Conservation (phyloP, 1,284 basidiomycete genomes). For the Porogramme epimiltina region DNA sequence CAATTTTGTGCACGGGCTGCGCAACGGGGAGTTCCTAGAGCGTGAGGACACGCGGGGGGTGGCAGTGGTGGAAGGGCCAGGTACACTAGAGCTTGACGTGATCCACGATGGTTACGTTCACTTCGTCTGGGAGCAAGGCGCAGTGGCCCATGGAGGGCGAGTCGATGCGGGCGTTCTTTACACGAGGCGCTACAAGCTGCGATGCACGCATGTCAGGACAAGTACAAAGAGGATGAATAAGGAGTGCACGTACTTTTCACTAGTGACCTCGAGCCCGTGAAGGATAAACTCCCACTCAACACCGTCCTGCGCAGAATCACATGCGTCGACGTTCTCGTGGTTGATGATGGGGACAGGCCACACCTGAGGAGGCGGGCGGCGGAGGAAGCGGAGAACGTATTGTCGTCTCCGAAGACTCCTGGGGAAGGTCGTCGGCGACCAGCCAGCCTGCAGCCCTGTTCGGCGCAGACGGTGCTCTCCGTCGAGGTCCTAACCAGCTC, state of each 20-base stretch:
- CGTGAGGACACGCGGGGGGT: conserved; percentile 58
- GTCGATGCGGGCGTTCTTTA: conserved; percentile 11
- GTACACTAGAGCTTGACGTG: conserved; percentile 7
- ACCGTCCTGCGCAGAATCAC: conserved; percentile 35
- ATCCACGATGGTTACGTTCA: conserved; percentile 27
- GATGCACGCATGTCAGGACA: neutral
- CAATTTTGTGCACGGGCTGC: conserved; percentile 5
- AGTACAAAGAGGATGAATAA: neutral
- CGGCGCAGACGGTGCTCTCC: conserved; percentile 7
- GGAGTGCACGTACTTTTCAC: conserved; percentile 34
- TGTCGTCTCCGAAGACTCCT: neutral
- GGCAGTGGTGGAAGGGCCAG: conserved; percentile 30
- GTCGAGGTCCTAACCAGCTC: conserved; percentile 23
- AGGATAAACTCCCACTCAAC: conserved; percentile 39
- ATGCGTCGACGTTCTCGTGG: conserved; percentile 28
- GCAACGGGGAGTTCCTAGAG: conserved; percentile 38
- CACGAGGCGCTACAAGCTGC: conserved; percentile 19
- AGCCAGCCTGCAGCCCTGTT: conserved; percentile 9
- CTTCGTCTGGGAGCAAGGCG: conserved; percentile 25
- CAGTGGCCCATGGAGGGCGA: conserved; percentile 13
- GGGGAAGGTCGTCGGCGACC: conserved; percentile 23
- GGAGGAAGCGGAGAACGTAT: conserved; percentile 39
- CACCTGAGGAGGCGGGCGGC: conserved; percentile 28
- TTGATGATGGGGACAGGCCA: conserved; percentile 29
- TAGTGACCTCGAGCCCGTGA: conserved; percentile 32